Evolutionary conservation across 306 rosid genomes (phyloP).

Genomic region (Gleditsia sinensis): DNA sequence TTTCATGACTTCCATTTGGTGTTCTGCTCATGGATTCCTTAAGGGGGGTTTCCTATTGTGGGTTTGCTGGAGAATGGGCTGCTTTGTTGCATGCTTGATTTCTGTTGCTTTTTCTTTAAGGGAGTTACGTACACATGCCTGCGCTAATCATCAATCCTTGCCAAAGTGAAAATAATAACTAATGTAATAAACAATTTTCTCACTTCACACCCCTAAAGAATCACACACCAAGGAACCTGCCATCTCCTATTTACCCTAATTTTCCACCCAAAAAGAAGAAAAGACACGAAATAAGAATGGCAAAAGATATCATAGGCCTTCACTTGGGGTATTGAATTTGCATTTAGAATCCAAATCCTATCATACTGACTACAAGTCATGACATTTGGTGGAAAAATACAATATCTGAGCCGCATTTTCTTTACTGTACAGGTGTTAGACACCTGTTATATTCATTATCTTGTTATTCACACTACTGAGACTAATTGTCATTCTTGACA

Average conservation of each 20-base stretch:
- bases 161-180: not conserved
- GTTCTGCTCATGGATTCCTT: too few species aligned
- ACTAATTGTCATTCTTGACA: not conserved
- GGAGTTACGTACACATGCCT: too few species aligned
- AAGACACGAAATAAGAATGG: not conserved
- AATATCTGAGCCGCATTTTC: not conserved
- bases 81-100: too few species aligned
- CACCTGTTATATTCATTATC: constrained; percentile 13
- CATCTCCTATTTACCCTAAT: not conserved
- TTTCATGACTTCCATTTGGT: too few species aligned
- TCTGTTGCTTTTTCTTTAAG: too few species aligned
- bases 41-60: too few species aligned
- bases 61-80: too few species aligned
- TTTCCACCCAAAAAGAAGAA: not conserved
- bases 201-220: not conserved
- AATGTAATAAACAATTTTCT: constrained; percentile 14
- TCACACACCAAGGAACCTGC: constrained; percentile 15
- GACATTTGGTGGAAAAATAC: not conserved
- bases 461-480: not conserved
- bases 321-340: not conserved
- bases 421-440: not conserved
- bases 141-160: constrained; percentile 2
- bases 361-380: not conserved
- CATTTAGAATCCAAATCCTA: not conserved
- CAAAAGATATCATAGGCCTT: not conserved